phyloP scores from a whole-genome alignment of 305 asterid genomes.

The Withania somnifera region DNA sequence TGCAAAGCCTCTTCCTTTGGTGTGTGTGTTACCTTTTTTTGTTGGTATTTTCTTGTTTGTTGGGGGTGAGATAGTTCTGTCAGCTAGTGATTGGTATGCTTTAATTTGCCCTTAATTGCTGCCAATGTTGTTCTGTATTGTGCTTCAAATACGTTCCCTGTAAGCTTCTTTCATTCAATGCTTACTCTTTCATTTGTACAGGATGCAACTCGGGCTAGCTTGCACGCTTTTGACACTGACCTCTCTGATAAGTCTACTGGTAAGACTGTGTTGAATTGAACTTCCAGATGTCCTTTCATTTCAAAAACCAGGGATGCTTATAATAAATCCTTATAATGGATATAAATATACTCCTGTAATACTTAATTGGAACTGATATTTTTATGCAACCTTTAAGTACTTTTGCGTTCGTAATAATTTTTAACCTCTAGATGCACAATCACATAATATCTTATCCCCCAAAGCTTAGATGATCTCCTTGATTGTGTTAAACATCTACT shows the following conservation, averaged over 20 bases:
- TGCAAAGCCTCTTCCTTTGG: background rate
- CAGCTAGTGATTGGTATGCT: background rate
- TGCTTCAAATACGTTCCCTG: background rate
- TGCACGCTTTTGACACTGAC: conserved; percentile 76
- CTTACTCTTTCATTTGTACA: background rate
- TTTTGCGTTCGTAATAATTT: background rate
- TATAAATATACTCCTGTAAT: background rate
- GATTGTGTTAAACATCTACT: background rate
- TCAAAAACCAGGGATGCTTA: background rate
- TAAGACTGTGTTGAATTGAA: background rate
- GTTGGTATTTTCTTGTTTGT: background rate
- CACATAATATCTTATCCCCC: background rate
- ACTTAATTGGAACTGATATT: background rate
- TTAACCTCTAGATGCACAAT: background rate
- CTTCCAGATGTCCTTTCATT: background rate
- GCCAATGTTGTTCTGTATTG: background rate
- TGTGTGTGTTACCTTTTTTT: background rate
- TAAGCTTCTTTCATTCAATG: background rate
- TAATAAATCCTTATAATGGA: background rate
- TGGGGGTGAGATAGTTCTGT: background rate
- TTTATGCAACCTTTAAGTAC: background rate
- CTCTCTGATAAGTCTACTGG: conserved; percentile 39
- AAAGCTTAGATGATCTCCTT: background rate
- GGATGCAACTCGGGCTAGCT: conserved; percentile 18
- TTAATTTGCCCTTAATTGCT: background rate